Evolutionary conservation across 306 rosid species (phyloP).

Genomic region (Quercus mongolica): DNA sequence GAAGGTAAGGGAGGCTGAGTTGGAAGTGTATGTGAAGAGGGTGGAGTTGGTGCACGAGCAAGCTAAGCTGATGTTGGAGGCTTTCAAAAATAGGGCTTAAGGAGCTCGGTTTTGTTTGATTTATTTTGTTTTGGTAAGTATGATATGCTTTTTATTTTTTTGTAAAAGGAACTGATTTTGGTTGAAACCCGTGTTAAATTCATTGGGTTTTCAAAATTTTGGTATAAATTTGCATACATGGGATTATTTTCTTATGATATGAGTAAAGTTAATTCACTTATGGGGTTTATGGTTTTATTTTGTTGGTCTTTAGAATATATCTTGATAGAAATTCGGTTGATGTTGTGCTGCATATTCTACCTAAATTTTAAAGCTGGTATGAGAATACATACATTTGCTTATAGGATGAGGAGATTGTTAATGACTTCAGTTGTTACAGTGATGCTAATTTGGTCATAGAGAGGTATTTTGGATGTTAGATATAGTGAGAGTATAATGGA

Average conservation of each 20-base stretch:
- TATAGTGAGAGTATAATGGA: no score
- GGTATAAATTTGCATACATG: not conserved
- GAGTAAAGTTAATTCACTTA: not conserved
- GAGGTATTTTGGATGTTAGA: no score
- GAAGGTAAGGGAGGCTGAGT: slow-evolving; percentile 22
- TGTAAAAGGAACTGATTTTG: not conserved
- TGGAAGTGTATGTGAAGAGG: slow-evolving; percentile 31
- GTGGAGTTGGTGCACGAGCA: slow-evolving; percentile 30
- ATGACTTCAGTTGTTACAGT: not conserved
- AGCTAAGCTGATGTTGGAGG: slow-evolving; percentile 24
- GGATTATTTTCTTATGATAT: not conserved
- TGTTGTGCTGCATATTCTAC: not conserved
- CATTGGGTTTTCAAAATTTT: not conserved
- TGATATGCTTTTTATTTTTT: not conserved
- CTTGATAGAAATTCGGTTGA: not conserved
- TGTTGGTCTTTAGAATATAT: not conserved
- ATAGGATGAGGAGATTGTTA: not conserved
- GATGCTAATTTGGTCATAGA: no score
- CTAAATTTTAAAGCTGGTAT: not conserved
- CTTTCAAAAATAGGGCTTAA: slow-evolving; percentile 16
- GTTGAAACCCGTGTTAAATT: not conserved
- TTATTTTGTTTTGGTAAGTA: not conserved
- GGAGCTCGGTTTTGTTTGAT: slow-evolving; percentile 5
- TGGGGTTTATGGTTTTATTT: not conserved
- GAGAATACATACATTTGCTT: not conserved